A percentile compares a stretch with the other conserved stretches of the same genome.
Evolutionary conservation across 2,329 filamentous ascomycete species (phyloP).

Genomic region (Penicillium frequentans): DNA sequence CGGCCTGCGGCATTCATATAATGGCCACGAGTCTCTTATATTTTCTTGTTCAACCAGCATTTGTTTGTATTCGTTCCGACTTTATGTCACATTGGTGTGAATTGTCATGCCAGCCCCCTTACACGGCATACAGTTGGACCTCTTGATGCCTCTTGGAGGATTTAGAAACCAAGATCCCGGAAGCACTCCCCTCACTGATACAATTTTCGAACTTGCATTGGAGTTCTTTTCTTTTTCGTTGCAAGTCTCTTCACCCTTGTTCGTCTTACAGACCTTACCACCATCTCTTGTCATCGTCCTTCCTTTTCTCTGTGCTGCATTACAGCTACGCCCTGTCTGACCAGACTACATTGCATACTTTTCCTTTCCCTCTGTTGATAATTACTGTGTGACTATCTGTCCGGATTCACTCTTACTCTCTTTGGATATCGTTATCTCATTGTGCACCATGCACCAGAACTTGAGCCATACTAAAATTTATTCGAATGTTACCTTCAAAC

Average conservation of each 20-base stretch:
- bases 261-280: background rate
- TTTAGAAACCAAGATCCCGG: background rate
- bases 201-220: background rate
- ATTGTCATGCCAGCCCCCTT: background rate
- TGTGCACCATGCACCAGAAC: slow-evolving; percentile 13
- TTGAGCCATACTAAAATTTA: slow-evolving; percentile 13
- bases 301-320: slow-evolving; percentile 8
- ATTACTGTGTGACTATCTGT: slow-evolving; percentile 12
- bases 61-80: slow-evolving; percentile 2
- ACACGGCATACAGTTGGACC: background rate
- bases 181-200: background rate
- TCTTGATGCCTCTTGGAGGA: slow-evolving; percentile 1
- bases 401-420: slow-evolving; percentile 14
- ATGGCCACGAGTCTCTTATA: slow-evolving; percentile 23
- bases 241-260: background rate
- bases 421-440: slow-evolving; percentile 10
- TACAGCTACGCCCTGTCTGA: slow-evolving; percentile 11
- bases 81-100: background rate
- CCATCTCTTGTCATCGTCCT: slow-evolving; percentile 15
- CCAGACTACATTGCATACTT: slow-evolving; percentile 6
- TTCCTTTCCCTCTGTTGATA: slow-evolving; percentile 20
- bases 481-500: background rate
- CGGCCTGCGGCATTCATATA: slow-evolving; percentile 21
- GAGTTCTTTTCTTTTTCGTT: background rate
- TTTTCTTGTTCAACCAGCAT: slow-evolving; percentile 10